These are phyloP conservation scores for Exophiala sideris DNA, from an alignment of 2,329 filamentous ascomycete species.

Conservation along the genomic window DNA sequence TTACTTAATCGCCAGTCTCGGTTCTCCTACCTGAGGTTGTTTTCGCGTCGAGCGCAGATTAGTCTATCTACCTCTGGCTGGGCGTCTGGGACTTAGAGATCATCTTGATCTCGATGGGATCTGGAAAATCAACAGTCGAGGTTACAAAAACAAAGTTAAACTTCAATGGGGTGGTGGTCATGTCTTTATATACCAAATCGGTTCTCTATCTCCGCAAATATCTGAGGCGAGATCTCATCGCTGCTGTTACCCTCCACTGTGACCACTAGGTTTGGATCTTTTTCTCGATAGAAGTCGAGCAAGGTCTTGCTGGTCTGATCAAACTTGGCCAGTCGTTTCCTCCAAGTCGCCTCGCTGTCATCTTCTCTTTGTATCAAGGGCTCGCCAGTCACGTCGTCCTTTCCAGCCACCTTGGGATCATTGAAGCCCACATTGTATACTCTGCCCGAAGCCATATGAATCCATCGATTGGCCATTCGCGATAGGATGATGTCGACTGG, in stretches of 20 bases:
- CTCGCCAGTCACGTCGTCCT: slow-evolving; percentile 90
- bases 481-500: slow-evolving; percentile 82
- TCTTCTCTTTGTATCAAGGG: slow-evolving; percentile 76
- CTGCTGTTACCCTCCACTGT: slow-evolving; percentile 85
- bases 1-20: slow-evolving; percentile 27
- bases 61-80: slow-evolving; percentile 28
- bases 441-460: slow-evolving; percentile 84
- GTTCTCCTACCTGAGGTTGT: slow-evolving; percentile 24
- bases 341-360: slow-evolving; percentile 84
- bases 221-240: slow-evolving; percentile 90
- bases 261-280: slow-evolving; percentile 68
- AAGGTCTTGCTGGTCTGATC: slow-evolving; percentile 81
- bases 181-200: slow-evolving; percentile 55
- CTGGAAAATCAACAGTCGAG: slow-evolving; percentile 31
- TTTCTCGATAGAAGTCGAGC: slow-evolving; percentile 81
- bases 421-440: slow-evolving; percentile 97
- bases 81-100: slow-evolving; percentile 29
- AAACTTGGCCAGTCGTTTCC: slow-evolving; percentile 74
- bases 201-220: slow-evolving; percentile 76
- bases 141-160: slow-evolving; percentile 20
- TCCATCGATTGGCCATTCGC: slow-evolving; percentile 87
- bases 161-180: background rate
- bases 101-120: slow-evolving; percentile 31
- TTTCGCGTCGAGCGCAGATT: slow-evolving; percentile 28
- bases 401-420: slow-evolving; percentile 72